These are phyloP conservation scores for Mucor indicus DNA, from an alignment of 371 early-diverging fungal species.

Conservation along the genomic window DNA sequence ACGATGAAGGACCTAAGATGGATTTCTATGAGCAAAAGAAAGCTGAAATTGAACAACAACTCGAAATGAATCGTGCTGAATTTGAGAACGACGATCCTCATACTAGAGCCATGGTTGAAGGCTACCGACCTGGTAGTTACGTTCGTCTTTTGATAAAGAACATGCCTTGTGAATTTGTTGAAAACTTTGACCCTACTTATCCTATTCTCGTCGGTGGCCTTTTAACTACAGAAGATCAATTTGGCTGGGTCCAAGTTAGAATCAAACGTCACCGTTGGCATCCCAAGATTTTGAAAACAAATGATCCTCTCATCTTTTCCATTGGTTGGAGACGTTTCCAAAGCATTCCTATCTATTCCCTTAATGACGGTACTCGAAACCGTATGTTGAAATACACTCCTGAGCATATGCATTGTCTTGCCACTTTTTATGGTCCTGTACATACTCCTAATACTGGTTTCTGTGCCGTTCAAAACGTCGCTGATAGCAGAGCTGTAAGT, in stretches of 20 bases:
- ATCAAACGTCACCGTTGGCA: conserved; percentile 99
- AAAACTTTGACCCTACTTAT: conserved; percentile 83
- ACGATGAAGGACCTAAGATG: conserved; percentile 61
- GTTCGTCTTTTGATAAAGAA: conserved; percentile 85
- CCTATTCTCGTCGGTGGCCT: conserved; percentile 93
- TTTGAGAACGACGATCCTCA: conserved; percentile 81
- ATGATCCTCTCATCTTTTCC: conserved; percentile 96
- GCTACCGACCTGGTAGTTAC: conserved; percentile 90
- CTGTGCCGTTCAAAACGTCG: conserved; percentile 84
- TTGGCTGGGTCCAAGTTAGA: conserved; percentile 92
- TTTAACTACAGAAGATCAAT: conserved; percentile 80
- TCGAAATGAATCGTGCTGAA: conserved; percentile 76
- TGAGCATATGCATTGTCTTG: conserved; percentile 98
- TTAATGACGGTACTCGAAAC: conserved; percentile 92
- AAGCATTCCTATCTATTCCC: conserved; percentile 92
- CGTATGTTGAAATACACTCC: conserved; percentile 99
- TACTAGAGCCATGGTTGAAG: conserved; percentile 78
- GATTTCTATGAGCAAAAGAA: conserved; percentile 90
- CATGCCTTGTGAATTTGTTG: conserved; percentile 93
- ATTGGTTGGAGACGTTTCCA: conserved; percentile 99
- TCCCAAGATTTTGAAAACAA: conserved; percentile 93
- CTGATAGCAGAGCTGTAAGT: conserved; percentile 64
- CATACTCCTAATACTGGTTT: conserved; percentile 96
- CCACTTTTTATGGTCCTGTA: conserved; percentile 89
- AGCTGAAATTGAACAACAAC: conserved; percentile 81